Evolutionary conservation across 2,329 filamentous ascomycete species (phyloP).

Genomic region (Thielaviopsis populi): DNA sequence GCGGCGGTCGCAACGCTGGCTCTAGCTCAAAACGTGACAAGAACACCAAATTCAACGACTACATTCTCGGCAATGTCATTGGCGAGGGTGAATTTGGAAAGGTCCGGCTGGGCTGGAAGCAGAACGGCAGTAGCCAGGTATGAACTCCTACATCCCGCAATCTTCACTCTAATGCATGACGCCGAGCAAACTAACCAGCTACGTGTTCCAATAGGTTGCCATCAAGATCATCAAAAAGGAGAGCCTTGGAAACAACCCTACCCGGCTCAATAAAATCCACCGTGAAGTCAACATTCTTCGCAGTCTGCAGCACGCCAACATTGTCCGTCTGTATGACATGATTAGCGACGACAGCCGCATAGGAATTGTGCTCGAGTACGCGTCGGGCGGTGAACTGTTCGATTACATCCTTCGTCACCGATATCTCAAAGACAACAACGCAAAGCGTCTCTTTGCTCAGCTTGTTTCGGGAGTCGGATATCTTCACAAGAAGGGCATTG

Average conservation of each 20-base stretch:
- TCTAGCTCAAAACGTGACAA: constrained; percentile 39
- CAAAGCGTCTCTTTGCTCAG: constrained; percentile 83
- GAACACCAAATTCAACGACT: constrained; percentile 80
- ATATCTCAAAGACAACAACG: constrained; percentile 86
- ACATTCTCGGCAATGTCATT: constrained; percentile 87
- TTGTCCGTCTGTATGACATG: constrained; percentile 94
- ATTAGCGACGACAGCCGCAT: constrained; percentile 95
- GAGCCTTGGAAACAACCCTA: constrained; percentile 73
- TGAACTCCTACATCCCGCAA: constrained; percentile 16
- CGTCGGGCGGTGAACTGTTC: constrained; percentile 91
- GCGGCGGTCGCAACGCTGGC: constrained; percentile 8
- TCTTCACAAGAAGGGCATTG: constrained; percentile 95
- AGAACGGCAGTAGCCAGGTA: constrained; percentile 76
- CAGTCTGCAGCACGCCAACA: constrained; percentile 85
- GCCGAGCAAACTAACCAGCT: not conserved
- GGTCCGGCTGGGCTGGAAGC: constrained; percentile 96
- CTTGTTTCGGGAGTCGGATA: constrained; percentile 94
- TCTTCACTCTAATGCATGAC: not conserved
- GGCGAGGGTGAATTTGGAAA: constrained; percentile 98
- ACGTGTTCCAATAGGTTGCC: constrained; percentile 50
- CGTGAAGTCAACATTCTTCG: constrained; percentile 86
- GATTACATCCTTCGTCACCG: constrained; percentile 96
- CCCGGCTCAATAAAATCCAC: constrained; percentile 87
- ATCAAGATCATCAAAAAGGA: constrained; percentile 97
- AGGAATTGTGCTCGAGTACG: constrained; percentile 95